phyloP scores from a whole-genome alignment of 805 yeast species.

The Saturnispora sanitii region DNA sequence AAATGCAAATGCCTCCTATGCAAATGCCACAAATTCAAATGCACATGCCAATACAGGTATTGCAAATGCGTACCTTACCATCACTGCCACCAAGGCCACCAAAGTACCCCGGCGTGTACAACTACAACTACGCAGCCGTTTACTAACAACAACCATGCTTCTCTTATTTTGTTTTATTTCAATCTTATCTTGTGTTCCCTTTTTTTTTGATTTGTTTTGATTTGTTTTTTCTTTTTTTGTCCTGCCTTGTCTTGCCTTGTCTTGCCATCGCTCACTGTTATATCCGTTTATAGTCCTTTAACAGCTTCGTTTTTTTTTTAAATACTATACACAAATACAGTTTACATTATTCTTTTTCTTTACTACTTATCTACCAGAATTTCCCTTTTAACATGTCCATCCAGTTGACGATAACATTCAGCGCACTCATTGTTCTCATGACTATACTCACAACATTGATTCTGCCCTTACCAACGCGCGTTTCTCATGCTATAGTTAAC shows the following conservation, averaged over 20 bases:
- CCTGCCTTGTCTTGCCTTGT: too few species aligned
- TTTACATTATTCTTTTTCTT: background rate
- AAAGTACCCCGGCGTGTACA: background rate
- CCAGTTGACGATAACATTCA: constrained; percentile 29
- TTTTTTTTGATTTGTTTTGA: constrained; percentile 1
- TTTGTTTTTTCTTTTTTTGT: background rate
- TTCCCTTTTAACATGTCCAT: constrained; percentile 19
- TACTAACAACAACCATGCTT: constrained; percentile 1
- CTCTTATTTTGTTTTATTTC: background rate
- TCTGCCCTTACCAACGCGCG: constrained; percentile 39
- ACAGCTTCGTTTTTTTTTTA: background rate
- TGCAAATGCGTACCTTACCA: background rate
- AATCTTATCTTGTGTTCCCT: background rate
- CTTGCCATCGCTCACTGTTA: too few species aligned
- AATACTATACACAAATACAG: background rate
- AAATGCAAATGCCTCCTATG: background rate
- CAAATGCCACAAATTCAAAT: background rate
- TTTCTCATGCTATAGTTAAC: constrained; percentile 30
- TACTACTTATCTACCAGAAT: background rate
- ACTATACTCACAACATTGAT: constrained; percentile 32
- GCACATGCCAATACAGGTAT: background rate
- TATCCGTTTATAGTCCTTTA: too few species aligned
- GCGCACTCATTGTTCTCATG: constrained; percentile 37
- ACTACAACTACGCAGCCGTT: constrained; percentile 7
- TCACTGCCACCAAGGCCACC: background rate